Percentiles rank a stretch among this genome's conserved stretches.
Conservation (phyloP, 2,329 filamentous ascomycete species). For the Cordyceps javanica region DNA sequence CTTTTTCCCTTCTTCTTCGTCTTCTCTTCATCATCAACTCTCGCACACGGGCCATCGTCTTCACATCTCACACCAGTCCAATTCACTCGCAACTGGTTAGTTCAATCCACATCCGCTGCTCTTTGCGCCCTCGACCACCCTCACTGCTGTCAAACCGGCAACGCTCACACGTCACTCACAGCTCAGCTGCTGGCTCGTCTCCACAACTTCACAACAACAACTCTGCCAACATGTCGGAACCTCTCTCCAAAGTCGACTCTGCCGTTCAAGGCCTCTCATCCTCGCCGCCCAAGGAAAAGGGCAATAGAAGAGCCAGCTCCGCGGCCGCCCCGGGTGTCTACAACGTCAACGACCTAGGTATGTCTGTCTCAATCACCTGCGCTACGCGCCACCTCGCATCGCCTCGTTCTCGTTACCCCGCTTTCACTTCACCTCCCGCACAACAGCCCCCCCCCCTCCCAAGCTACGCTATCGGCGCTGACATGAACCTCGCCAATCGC, state of each 20-base stretch:
- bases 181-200: slow-evolving; percentile 3
- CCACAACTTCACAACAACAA: slow-evolving; percentile 14
- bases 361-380: slow-evolving; percentile 31
- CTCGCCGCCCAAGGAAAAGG: slow-evolving; percentile 61
- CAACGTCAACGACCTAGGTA: slow-evolving; percentile 83
- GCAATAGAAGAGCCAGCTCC: slow-evolving; percentile 66
- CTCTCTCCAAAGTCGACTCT: slow-evolving; percentile 85
- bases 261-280: slow-evolving; percentile 73
- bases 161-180: slow-evolving; percentile 3
- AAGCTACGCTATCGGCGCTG: not conserved
- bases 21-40: slow-evolving; percentile 23
- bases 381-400: not conserved
- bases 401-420: slow-evolving; percentile 6
- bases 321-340: slow-evolving; percentile 56
- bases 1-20: slow-evolving; percentile 20
- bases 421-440: not conserved
- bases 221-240: slow-evolving; percentile 34
- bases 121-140: not conserved
- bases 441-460: not conserved
- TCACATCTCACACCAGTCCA: slow-evolving; percentile 16
- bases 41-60: slow-evolving; percentile 9
- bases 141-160: not conserved
- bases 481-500: slow-evolving; percentile 11
- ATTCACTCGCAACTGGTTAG: slow-evolving; percentile 4
- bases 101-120: not conserved